phyloP scores from a whole-genome alignment of 495 filamentous ascomycete genomes.

The Neurospora sp. region DNA sequence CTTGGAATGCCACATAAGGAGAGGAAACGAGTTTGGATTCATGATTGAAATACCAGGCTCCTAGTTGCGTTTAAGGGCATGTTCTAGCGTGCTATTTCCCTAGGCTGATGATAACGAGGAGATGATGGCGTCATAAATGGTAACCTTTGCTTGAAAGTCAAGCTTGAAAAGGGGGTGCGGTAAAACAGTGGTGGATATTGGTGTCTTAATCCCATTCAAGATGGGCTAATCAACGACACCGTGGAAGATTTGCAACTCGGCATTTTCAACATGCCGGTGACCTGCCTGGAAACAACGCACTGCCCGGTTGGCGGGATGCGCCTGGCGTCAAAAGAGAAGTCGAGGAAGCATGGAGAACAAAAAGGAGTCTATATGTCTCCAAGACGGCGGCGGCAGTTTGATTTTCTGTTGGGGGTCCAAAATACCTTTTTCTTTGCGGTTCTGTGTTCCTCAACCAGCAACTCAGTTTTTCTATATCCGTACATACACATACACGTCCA shows the following conservation, averaged over 20 bases:
- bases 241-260: not conserved
- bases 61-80: not conserved
- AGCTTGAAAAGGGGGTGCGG: not conserved
- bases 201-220: not conserved
- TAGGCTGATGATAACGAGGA: not conserved
- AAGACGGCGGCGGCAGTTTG: not conserved
- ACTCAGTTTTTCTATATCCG: not conserved
- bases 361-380: not conserved
- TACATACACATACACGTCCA: not conserved
- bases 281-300: not conserved
- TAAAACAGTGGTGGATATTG: not conserved
- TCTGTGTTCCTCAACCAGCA: not conserved
- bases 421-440: not conserved
- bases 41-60: not conserved
- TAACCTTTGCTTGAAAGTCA: not conserved
- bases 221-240: not conserved
- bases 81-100: not conserved
- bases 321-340: not conserved
- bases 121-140: not conserved
- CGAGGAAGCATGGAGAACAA: not conserved
- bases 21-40: not conserved
- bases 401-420: not conserved
- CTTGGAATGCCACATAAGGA: conserved; percentile 16
- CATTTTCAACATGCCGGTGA: not conserved
- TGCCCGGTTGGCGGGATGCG: not conserved